These are phyloP conservation scores for Lachnellula hyalina DNA, from an alignment of 2,329 filamentous ascomycete species.

Conservation along the genomic window DNA sequence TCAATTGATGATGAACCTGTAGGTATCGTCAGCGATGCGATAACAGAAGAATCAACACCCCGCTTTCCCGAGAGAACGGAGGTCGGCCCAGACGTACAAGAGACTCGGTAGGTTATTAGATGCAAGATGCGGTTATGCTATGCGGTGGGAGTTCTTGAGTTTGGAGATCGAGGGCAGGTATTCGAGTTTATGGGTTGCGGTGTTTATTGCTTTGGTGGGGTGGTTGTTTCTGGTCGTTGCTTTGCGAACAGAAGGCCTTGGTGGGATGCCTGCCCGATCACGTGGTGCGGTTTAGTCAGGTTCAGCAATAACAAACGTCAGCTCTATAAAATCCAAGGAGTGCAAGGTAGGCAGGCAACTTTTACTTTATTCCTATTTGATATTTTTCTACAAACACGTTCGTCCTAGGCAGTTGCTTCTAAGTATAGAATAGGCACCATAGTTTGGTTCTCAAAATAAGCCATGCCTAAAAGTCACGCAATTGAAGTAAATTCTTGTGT, in stretches of 20 bases:
- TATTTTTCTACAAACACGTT: too few species aligned
- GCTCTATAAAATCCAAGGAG: not conserved
- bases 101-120: not conserved
- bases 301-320: not conserved
- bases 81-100: not conserved
- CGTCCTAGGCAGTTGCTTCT: too few species aligned
- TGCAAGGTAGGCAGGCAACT: not conserved
- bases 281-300: not conserved
- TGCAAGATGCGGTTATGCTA: not conserved
- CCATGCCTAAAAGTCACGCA: too few species aligned
- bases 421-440: too few species aligned
- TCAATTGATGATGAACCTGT: constrained; percentile 9
- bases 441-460: too few species aligned
- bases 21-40: constrained; percentile 19
- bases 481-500: too few species aligned
- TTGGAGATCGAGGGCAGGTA: not conserved
- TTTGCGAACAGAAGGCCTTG: constrained; percentile 10
- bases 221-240: constrained; percentile 11
- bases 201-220: not conserved
- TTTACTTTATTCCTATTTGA: not conserved
- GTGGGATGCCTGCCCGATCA: constrained; percentile 11
- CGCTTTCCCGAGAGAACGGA: not conserved
- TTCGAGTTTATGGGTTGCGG: not conserved
- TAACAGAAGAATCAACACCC: constrained; percentile 2
- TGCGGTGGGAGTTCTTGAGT: not conserved